Base-by-base conservation (phyloP, 306 rosid genomes). In the Pyrus communis region DNA sequence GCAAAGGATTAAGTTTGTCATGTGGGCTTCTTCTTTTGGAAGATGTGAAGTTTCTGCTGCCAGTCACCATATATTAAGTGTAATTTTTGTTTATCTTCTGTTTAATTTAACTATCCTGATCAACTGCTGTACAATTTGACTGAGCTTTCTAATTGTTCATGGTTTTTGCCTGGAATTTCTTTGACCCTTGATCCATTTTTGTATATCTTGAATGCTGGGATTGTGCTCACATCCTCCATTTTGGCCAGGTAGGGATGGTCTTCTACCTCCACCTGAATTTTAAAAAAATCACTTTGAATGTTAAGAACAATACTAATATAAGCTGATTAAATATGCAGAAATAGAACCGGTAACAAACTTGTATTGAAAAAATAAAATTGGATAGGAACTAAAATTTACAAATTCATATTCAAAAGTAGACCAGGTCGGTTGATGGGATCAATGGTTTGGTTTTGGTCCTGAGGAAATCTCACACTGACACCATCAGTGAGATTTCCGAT, bases 121-220 rank as follows among this genome's bases (percentile, higher is more conserved):
- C 88, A 92, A 60, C 90, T 86, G 78, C 92, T 92, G 79, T 81
- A 95, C 86, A 87, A 73, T 86, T 84, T 89, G 82, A 95, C 90
- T 40, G 93, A 88, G 78, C 81, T 90, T 69, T 95, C 99, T 75
- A 95, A 82, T 70, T 90, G 45, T 40, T 92, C 85, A 49, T 84
- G 88, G 77, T 80, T 77, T 68, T 79, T 88, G 68, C 91, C 96
- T 3, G 93, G 77, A 79, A 94, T 86, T 82, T 94, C 98, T 75
- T 85, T 87, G 57, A 92, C 96, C 77, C 89, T 86, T 77, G 92
- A 86, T 70, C 98, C 98, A 45, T 94, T 94, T 85, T 89, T 94
- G 85, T 94, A 94, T 82, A 94, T 94, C 83, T 85, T 92, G 82
- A 91, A 94, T n/a, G 91, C 85, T 40, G 98, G 98, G 27, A 89